Conservation (phyloP, 345 rosid species). For the Murraya paniculata region DNA sequence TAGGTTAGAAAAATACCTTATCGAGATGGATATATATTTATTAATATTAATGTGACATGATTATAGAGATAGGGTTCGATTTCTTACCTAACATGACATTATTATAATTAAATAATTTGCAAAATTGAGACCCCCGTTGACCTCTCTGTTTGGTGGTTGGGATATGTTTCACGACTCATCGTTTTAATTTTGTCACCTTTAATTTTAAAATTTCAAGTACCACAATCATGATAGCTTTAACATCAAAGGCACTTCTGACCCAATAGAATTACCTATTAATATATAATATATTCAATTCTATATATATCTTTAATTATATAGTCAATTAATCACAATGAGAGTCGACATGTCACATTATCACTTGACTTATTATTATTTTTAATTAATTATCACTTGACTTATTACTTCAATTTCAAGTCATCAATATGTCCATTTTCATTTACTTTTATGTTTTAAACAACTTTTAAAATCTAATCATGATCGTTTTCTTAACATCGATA, state of each 20-base stretch:
- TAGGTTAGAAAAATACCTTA: neutral
- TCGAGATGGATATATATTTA: neutral
- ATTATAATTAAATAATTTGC: neutral
- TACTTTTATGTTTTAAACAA: neutral
- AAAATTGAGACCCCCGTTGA: conserved; percentile 11
- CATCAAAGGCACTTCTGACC: conserved; percentile 5
- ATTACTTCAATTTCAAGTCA: conserved; percentile 7
- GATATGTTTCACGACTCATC: conserved; percentile 5
- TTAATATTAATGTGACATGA: neutral
- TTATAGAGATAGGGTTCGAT: neutral
- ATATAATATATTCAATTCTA: neutral
- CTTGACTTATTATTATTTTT: neutral
- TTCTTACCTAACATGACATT: conserved; percentile 7
- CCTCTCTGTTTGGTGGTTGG: conserved; percentile 14
- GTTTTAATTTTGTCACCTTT: conserved; percentile 20
- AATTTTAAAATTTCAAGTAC: conserved; percentile 5
- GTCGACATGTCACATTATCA: neutral
- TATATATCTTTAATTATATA: neutral
- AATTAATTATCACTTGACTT: too few relatives aligned
- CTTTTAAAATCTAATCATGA: neutral
- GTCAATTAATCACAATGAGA: neutral
- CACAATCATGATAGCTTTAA: conserved; percentile 4
- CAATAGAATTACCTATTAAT: neutral
- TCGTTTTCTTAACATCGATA: neutral
- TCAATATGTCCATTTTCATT: neutral